Percentiles rank a stretch among this genome's conserved stretches.
Conservation (phyloP, 2,329 filamentous ascomycete species). For the Calonectria multiphialidica region DNA sequence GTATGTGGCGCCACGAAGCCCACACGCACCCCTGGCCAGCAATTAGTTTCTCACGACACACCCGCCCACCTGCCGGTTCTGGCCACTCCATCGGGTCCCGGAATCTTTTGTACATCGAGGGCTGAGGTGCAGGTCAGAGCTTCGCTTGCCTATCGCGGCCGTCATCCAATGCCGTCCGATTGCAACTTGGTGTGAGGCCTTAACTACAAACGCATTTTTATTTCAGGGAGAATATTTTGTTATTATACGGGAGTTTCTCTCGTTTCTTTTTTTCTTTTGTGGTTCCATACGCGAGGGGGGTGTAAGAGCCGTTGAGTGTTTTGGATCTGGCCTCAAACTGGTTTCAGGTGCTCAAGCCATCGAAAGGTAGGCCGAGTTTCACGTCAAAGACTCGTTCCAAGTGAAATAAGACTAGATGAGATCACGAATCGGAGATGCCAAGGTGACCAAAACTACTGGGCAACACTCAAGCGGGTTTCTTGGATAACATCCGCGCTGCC, state of each 20-base stretch:
- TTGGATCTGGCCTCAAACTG: not conserved
- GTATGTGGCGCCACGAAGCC: not conserved
- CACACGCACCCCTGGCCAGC: not conserved
- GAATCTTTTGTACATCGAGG: not conserved
- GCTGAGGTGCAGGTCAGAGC: too few species aligned
- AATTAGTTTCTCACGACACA: not conserved
- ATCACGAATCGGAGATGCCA: not conserved
- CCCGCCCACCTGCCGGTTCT: not conserved
- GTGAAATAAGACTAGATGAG: not conserved
- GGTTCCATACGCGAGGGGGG: not conserved
- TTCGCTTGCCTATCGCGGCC: not conserved
- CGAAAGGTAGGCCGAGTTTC: too few species aligned
- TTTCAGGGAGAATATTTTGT: not conserved
- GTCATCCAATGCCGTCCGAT: not conserved
- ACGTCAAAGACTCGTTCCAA: too few species aligned
- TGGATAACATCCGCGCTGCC: not conserved
- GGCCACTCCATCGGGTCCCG: not conserved
- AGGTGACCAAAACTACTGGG: not conserved
- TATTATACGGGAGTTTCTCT: not conserved
- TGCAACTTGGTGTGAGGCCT: not conserved
- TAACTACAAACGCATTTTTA: not conserved
- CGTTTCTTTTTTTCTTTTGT: not conserved
- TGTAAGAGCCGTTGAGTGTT: not conserved
- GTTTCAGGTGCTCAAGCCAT: not conserved
- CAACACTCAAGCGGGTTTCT: not conserved